Evolutionary conservation across 805 yeast species (phyloP), one percentile per base, ranked within the genome.

Genomic region (Aciculoconidium aculeatum): DNA sequence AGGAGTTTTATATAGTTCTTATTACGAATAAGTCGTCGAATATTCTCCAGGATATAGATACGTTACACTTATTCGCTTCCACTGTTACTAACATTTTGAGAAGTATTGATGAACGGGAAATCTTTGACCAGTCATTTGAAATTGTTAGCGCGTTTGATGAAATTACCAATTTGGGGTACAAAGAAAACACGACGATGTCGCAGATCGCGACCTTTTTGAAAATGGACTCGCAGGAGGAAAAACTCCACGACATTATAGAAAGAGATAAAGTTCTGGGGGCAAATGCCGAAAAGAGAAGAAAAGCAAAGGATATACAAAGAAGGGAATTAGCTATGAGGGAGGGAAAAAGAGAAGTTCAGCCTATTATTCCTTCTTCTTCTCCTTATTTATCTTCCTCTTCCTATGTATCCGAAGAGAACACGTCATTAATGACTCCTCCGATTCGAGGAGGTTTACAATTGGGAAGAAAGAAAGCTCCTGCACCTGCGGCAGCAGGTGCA

Each of bases 191-290:
- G 41, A 75, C 92, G 1, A 55, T 80, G 41, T 56, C 77, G 36
- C 97, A 92, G 63, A 82, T 92, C 40, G 77, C 75, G 55, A 84
- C 94, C 8, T 90, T 84, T 60, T 67, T 92, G 64, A 90, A 86
- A 53, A 90, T 92, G 97, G 97, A 92, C 61, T 83, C 95, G 22
- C 96, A 92, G 55, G 98, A 92, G 61, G 99, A 92, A 63, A 90
- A 85, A 67, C 90, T 94, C 51, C 97, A 92, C 67, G 96, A 92
- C 55, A 88, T 92, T 54, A 92, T 92, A 47, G 97, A 86, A 61
- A 78, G 88, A 57, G 92, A 92, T 67, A 92, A 92, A 63, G 98
- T 92, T 62, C 65, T 84, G 48, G 98, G 90, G 59, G 98, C 98
- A 22, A 79, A 85, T 32, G 98, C 92, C 61, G 96, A 90, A 60